Evolutionary conservation across 331 rosid genomes (phyloP), one percentile per base, ranked within the genome.

Genomic region (Pyracantha coccinea): DNA sequence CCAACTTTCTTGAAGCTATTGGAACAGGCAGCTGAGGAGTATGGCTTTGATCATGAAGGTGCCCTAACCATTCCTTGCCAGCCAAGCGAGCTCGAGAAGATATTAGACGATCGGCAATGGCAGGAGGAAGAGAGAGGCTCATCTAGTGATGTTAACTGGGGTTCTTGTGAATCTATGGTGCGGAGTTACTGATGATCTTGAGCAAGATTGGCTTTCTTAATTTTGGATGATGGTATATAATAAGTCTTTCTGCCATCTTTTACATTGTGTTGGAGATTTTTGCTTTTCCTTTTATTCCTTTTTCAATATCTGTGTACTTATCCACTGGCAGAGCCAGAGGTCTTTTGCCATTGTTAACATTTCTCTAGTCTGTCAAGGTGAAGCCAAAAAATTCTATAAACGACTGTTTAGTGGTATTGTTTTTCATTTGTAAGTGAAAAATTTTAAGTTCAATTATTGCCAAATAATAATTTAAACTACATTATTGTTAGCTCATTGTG

Each of bases 1-100:
- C 89, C 97, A 7, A 63, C 62, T 0, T 92, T 94, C 75, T 29
- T 86, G 79, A 82, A 87, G 69, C 83, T 92, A 2, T 59, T 94
- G 79, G 93, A 89, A 72, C 79, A 79, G 53, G 90, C 97, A 28
- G 93, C 86, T 1, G 90, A 94, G 75, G 97, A 94, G 79, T 94
- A 87, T 28, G 97, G 97, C 1, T 94, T 90, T 74, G 92, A 81
- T 63, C 93, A 83, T 14, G 88, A 87, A 15, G 97, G 96, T 29
- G 93, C 96, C 12, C 65, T 92, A 15, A 60, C 89, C 4, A 58
- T 90, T 59, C 96, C 92, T 20, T 94, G 99, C 75, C 87, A 55
- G 21, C 90, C 97, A 50, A 41, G 78, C 72, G 88, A 85, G 78
- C 90, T 92, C 32, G 89, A 92, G 83, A 83, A 75, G 73, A 87